Evolutionary conservation across 2,329 filamentous ascomycete species (phyloP).

Genomic region (Pestalotiopsis sp.): DNA sequence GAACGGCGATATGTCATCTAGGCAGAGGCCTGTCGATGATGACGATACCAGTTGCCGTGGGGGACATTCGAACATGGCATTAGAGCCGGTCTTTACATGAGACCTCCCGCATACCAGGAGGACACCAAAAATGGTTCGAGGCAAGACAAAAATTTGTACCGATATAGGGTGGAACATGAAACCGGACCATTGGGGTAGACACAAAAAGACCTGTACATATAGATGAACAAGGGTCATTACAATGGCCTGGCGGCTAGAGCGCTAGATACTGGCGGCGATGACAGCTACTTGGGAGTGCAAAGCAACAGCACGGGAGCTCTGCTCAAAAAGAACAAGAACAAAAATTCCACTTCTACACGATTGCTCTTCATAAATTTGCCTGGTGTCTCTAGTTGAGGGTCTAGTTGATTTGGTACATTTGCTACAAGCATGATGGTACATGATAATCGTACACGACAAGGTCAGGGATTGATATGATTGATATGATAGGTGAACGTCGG

Average conservation of each 20-base stretch:
- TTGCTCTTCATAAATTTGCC: background rate
- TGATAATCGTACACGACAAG: background rate
- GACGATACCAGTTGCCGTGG: background rate
- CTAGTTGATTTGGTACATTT: background rate
- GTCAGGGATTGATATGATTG: background rate
- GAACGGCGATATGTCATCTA: background rate
- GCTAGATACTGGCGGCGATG: background rate
- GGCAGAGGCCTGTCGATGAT: background rate
- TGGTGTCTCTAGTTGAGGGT: background rate
- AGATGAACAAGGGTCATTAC: conserved; percentile 12
- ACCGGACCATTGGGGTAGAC: background rate
- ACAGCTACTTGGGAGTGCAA: background rate
- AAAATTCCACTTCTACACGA: conserved; percentile 8
- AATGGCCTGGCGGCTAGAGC: background rate
- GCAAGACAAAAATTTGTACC: conserved; percentile 14
- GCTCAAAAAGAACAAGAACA: conserved; percentile 9
- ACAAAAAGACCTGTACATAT: conserved; percentile 19
- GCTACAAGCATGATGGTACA: background rate
- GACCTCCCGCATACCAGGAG: background rate
- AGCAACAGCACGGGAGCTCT: conserved; percentile 1
- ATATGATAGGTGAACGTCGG: too few relatives aligned
- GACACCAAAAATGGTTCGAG: background rate
- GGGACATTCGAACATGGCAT: background rate
- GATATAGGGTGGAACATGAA: background rate
- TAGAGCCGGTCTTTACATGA: background rate